Conservation (phyloP, 257 asterid genomes). For the Linaria vulgaris region DNA sequence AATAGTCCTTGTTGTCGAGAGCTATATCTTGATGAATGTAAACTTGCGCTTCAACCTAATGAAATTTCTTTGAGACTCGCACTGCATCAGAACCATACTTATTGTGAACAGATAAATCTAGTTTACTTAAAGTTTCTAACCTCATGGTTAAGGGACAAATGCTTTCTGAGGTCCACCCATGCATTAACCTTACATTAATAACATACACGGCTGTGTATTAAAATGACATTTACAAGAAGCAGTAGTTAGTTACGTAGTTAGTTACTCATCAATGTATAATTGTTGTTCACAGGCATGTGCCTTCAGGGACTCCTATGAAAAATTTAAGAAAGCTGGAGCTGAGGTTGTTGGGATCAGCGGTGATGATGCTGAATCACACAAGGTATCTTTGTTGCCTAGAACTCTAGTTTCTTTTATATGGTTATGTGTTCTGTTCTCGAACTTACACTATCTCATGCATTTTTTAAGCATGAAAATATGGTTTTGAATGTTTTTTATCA, state of each 20-base stretch:
- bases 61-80: background rate
- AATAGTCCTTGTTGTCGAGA: too few relatives aligned
- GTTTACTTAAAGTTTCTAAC: too few relatives aligned
- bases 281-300: slow-evolving; percentile 80
- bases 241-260: too few relatives aligned
- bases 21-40: too few relatives aligned
- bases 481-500: background rate
- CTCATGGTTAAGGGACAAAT: too few relatives aligned
- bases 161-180: too few relatives aligned
- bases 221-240: background rate
- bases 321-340: slow-evolving; percentile 98
- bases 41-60: background rate
- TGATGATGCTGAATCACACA: slow-evolving; percentile 75
- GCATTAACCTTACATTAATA: background rate
- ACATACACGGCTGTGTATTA: background rate
- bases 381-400: slow-evolving; percentile 46
- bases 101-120: background rate
- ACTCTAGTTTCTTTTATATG: too few relatives aligned
- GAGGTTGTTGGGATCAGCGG: slow-evolving; percentile 92
- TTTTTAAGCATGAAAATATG: background rate
- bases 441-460: slow-evolving; percentile 8
- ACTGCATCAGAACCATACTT: background rate
- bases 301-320: slow-evolving; percentile 93
- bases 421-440: background rate
- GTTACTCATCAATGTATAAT: slow-evolving; percentile 13